Percentiles rank a stretch among this genome's conserved stretches.
phyloP scores from a whole-genome alignment of 257 asterid species.

The Striga asiatica region DNA sequence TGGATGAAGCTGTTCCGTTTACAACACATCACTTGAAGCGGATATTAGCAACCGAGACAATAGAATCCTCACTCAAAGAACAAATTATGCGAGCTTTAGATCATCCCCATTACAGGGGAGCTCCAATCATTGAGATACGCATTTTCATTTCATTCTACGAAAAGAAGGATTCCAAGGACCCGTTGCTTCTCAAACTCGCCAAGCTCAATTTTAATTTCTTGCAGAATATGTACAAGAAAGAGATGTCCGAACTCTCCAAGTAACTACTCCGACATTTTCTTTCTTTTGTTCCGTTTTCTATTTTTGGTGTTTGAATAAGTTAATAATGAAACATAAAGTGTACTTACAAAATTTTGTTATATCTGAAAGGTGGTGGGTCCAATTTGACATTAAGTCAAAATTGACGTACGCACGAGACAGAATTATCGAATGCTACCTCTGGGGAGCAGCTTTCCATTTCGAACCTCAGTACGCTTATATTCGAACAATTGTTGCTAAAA shows the following conservation, averaged over 20 bases:
- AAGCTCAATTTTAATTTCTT: slow-evolving; percentile 13
- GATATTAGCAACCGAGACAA: not conserved
- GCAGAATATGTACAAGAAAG: slow-evolving; percentile 25
- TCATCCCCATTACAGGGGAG: not conserved
- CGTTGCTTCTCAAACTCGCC: slow-evolving; percentile 6
- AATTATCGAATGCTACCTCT: not conserved
- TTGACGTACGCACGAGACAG: slow-evolving; percentile 17
- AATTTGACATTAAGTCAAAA: slow-evolving; percentile 19
- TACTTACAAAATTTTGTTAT: no score
- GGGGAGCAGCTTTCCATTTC: slow-evolving; percentile 6
- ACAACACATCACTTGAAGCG: slow-evolving; percentile 3
- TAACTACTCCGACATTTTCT: not conserved
- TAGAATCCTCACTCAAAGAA: slow-evolving; percentile 8
- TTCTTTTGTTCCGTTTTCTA: no score
- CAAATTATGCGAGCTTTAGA: slow-evolving; percentile 16
- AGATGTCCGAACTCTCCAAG: slow-evolving; percentile 14
- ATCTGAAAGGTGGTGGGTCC: slow-evolving; percentile 28
- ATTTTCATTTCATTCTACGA: slow-evolving; percentile 13
- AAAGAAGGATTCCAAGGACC: slow-evolving; percentile 1
- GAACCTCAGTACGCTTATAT: slow-evolving; percentile 17
- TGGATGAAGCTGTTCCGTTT: slow-evolving; percentile 20
- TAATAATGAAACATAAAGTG: no score
- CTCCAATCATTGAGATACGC: slow-evolving; percentile 6
- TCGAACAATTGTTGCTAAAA: not conserved
- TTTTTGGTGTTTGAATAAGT: no score